Percentiles rank a stretch among this genome's conserved stretches.
Conservation (phyloP, 2,329 filamentous ascomycete genomes). For the Talaromyces amestolkiae region DNA sequence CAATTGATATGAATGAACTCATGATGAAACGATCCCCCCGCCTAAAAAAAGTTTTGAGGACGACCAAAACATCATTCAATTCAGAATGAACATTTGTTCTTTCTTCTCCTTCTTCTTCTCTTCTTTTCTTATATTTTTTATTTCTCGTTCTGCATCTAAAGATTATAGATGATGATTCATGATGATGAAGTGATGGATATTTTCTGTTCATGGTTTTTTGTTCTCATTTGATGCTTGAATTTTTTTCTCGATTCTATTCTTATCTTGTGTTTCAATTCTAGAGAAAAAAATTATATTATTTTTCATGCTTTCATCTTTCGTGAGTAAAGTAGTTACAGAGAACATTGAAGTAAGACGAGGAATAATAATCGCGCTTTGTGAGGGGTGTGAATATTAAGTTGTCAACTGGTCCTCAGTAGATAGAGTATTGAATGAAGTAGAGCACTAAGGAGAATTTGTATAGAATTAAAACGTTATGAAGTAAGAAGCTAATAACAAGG, state of each 20-base stretch:
- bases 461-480: neutral
- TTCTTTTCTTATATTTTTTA: neutral
- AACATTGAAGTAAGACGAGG: too few species aligned
- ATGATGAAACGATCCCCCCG: constrained; percentile 14
- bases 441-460: neutral
- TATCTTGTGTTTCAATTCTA: constrained; percentile 2
- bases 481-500: neutral
- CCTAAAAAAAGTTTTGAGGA: constrained; percentile 12
- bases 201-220: constrained; percentile 7
- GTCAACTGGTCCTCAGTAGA: too few species aligned
- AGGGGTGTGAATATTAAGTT: too few species aligned
- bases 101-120: neutral
- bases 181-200: constrained; percentile 12
- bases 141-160: constrained; percentile 8
- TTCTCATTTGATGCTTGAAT: neutral
- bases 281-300: neutral
- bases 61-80: neutral
- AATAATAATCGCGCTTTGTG: too few species aligned
- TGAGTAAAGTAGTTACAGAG: too few species aligned
- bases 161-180: constrained; percentile 15
- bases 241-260: constrained; percentile 18
- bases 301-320: too few species aligned
- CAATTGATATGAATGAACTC: constrained; percentile 6
- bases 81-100: neutral
- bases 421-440: too few species aligned